phyloP scores from a whole-genome alignment of 495 filamentous ascomycete genomes.

The Tuber brumale region DNA sequence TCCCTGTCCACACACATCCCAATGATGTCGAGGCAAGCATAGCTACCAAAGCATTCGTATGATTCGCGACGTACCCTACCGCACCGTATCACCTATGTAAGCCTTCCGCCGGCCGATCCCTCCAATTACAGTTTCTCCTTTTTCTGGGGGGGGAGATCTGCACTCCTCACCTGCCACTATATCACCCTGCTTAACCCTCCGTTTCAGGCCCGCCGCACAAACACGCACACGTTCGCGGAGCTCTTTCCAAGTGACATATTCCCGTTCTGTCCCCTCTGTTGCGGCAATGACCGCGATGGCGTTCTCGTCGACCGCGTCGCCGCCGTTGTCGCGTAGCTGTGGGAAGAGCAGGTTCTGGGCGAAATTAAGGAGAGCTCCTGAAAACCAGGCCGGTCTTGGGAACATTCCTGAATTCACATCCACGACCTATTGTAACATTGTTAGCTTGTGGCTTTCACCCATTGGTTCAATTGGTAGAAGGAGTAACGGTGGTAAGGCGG shows the following conservation, averaged over 20 bases:
- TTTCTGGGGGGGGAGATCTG: not conserved
- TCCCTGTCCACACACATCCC: slow-evolving; percentile 85
- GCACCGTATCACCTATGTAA: slow-evolving; percentile 6
- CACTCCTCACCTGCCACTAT: slow-evolving; percentile 54
- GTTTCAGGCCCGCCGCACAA: slow-evolving; percentile 64
- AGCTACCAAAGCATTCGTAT: slow-evolving; percentile 72
- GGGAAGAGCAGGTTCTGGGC: slow-evolving; percentile 88
- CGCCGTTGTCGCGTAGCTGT: slow-evolving; percentile 38
- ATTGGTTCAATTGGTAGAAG: not conserved
- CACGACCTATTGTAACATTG: slow-evolving; percentile 54
- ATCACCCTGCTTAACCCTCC: slow-evolving; percentile 60
- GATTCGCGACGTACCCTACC: slow-evolving; percentile 76
- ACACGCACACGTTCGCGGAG: slow-evolving; percentile 67
- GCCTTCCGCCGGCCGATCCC: not conserved
- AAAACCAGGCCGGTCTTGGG: slow-evolving; percentile 78
- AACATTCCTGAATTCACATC: slow-evolving; percentile 63
- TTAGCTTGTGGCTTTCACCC: not conserved
- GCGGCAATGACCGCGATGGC: slow-evolving; percentile 64
- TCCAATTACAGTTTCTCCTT: not conserved
- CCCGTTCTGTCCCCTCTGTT: slow-evolving; percentile 67
- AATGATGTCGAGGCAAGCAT: slow-evolving; percentile 75
- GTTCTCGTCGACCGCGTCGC: slow-evolving; percentile 50
- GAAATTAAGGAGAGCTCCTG: slow-evolving; percentile 73
- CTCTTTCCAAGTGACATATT: slow-evolving; percentile 70
- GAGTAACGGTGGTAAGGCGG: slow-evolving; percentile 1